Percentiles rank a stretch among this genome's conserved stretches.
Conservation (phyloP, 1,284 basidiomycete species). For the Serendipita sp. region DNA sequence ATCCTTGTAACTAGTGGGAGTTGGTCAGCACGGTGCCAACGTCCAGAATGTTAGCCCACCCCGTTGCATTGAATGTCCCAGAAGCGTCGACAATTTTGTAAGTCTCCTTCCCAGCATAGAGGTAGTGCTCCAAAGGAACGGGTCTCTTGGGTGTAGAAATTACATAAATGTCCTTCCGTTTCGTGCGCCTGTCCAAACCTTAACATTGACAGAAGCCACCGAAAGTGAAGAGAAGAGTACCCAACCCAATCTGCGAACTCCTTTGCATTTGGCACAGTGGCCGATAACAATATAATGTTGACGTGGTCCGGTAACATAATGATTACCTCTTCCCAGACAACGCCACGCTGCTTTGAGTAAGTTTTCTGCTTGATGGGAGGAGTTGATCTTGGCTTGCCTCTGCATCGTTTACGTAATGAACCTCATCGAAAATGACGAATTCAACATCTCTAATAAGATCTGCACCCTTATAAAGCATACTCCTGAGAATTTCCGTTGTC, state of each 20-base stretch:
- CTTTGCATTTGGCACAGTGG: slow-evolving; percentile 95
- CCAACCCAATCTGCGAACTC: slow-evolving; percentile 99
- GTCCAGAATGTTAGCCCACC: slow-evolving; percentile 31
- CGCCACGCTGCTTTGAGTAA: slow-evolving; percentile 59
- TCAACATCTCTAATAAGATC: slow-evolving; percentile 98
- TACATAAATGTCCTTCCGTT: slow-evolving; percentile 99
- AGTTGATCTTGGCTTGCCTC: slow-evolving; percentile 45
- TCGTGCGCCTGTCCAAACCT: slow-evolving; percentile 63
- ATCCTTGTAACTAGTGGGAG: slow-evolving; percentile 57
- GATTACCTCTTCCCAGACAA: slow-evolving; percentile 99
- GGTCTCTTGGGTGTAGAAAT: slow-evolving; percentile 95
- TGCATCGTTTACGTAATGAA: slow-evolving; percentile 98
- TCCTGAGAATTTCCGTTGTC: slow-evolving; percentile 98
- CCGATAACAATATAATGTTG: slow-evolving; percentile 91
- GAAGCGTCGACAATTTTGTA: slow-evolving; percentile 86
- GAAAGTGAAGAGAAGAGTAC: slow-evolving; percentile 31
- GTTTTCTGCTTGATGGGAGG: background rate
- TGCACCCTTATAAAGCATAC: slow-evolving; percentile 98
- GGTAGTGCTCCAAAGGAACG: slow-evolving; percentile 91
- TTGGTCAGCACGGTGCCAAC: slow-evolving; percentile 7
- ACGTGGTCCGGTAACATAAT: slow-evolving; percentile 98
- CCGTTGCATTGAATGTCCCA: slow-evolving; percentile 61
- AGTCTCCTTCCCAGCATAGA: slow-evolving; percentile 84
- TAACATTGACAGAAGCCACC: slow-evolving; percentile 8
- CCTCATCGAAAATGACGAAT: slow-evolving; percentile 99